Percentiles rank a stretch among this genome's conserved stretches.
Conservation (phyloP, 2,329 filamentous ascomycete genomes). For the Colletotrichum sansevieriae region DNA sequence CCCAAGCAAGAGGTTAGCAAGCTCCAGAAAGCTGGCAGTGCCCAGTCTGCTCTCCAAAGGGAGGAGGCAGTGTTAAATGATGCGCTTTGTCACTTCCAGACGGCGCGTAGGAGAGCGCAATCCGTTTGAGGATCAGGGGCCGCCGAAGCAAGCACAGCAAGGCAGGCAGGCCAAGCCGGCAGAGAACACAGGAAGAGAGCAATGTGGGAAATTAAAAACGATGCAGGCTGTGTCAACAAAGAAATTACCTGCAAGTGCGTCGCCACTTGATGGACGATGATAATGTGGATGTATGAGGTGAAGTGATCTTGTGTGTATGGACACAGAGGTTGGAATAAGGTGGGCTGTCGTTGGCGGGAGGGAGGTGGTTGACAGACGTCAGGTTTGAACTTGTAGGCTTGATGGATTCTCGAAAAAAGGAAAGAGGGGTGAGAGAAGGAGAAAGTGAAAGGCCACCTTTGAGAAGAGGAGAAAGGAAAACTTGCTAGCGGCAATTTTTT, state of each 20-base stretch:
- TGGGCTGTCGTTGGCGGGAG: constrained; percentile 33
- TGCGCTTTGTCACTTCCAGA: constrained; percentile 37
- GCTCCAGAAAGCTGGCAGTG: constrained; percentile 11
- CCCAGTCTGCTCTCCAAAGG: constrained; percentile 16
- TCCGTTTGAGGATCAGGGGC: not conserved
- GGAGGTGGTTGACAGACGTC: constrained; percentile 33
- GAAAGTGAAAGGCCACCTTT: constrained; percentile 37
- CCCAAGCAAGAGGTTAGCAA: constrained; percentile 23
- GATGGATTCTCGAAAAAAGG: constrained; percentile 37
- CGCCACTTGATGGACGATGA: constrained; percentile 18
- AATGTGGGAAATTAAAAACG: not conserved
- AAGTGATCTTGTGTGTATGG: not conserved
- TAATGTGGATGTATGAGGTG: constrained; percentile 6
- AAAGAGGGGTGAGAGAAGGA: constrained; percentile 33
- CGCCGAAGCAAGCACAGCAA: constrained; percentile 34
- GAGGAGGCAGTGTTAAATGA: constrained; percentile 35
- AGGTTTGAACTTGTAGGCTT: constrained; percentile 22
- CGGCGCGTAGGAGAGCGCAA: not conserved
- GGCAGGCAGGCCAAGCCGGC: constrained; percentile 13
- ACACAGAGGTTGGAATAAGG: constrained; percentile 34
- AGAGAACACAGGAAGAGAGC: not conserved
- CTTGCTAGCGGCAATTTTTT: constrained; percentile 36
- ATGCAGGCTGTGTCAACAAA: constrained; percentile 33
- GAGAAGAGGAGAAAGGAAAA: constrained; percentile 39
- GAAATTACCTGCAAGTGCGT: constrained; percentile 23